A percentile compares a stretch with the other conserved stretches of the same genome.
Evolutionary conservation across 2,329 filamentous ascomycete species (phyloP).

Genomic region (Cercospora beticola): DNA sequence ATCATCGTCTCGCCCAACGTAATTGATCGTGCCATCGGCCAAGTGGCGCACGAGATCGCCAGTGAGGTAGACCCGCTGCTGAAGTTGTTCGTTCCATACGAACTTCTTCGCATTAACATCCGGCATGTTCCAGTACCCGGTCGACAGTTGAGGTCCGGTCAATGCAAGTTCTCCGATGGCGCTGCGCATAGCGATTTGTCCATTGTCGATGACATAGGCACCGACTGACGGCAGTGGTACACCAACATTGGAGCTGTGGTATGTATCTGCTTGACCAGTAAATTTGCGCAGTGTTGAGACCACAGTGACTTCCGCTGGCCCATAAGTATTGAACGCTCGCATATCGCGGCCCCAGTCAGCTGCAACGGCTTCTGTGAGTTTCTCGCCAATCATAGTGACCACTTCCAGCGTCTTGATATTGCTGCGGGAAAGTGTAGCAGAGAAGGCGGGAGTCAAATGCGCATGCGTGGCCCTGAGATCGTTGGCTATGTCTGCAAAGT

Average conservation of each 20-base stretch:
- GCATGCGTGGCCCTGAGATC: constrained; percentile 21
- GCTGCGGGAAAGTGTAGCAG: constrained; percentile 14
- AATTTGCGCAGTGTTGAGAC: constrained; percentile 21
- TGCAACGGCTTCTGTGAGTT: constrained; percentile 21
- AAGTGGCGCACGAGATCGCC: constrained; percentile 41
- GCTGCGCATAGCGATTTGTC: constrained; percentile 12
- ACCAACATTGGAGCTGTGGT: constrained; percentile 21
- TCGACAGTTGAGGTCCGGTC: constrained; percentile 36
- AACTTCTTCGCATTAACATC: constrained; percentile 36
- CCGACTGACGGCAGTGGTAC: constrained; percentile 17
- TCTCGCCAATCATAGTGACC: constrained; percentile 25
- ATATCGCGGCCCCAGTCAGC: constrained; percentile 17
- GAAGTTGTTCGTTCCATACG: constrained; percentile 53
- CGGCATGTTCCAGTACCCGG: constrained; percentile 36
- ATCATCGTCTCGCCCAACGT: constrained; percentile 69
- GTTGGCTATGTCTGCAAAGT: constrained; percentile 21
- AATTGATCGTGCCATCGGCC: constrained; percentile 38
- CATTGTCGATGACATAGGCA: constrained; percentile 13
- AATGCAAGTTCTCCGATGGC: constrained; percentile 36
- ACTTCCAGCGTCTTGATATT: constrained; percentile 19
- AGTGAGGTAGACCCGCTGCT: constrained; percentile 26
- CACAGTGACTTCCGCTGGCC: constrained; percentile 19
- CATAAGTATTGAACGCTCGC: constrained; percentile 22
- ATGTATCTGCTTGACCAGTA: constrained; percentile 13
- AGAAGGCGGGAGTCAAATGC: constrained; percentile 20